Conservation (phyloP, 2,329 filamentous ascomycete genomes). For the Zymoseptoria brevis region DNA sequence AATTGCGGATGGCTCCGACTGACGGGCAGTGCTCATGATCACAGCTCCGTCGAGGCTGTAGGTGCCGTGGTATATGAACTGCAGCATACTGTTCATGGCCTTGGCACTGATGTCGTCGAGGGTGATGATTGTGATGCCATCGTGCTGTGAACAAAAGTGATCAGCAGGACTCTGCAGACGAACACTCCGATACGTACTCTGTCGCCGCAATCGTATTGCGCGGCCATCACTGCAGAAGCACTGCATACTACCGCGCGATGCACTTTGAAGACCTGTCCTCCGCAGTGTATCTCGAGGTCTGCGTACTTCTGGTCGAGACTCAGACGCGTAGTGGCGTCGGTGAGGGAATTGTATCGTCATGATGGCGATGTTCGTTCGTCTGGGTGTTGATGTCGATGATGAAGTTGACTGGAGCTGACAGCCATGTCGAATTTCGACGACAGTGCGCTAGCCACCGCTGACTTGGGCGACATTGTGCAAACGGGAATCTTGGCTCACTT, state of each 20-base stretch:
- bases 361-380: too few relatives aligned
- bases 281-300: conserved; percentile 14
- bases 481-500: background rate
- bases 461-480: too few relatives aligned
- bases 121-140: conserved; percentile 2
- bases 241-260: conserved; percentile 12
- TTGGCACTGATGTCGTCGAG: conserved; percentile 7
- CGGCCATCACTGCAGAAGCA: conserved; percentile 7
- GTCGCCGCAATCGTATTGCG: conserved; percentile 5
- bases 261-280: conserved; percentile 4
- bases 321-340: background rate
- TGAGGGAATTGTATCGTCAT: background rate
- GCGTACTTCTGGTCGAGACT: conserved; percentile 6
- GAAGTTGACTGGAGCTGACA: too few relatives aligned
- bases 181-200: too few relatives aligned
- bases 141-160: background rate
- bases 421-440: background rate
- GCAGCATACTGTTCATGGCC: conserved; percentile 11
- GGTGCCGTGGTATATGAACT: conserved; percentile 12
- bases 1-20: background rate
- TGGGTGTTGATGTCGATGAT: too few relatives aligned
- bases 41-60: conserved; percentile 3
- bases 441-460: background rate
- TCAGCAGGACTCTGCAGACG: too few relatives aligned
- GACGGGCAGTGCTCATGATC: background rate